Evolutionary conservation across 1,284 basidiomycete species (phyloP).

Genomic region (Ustilago lituana): DNA sequence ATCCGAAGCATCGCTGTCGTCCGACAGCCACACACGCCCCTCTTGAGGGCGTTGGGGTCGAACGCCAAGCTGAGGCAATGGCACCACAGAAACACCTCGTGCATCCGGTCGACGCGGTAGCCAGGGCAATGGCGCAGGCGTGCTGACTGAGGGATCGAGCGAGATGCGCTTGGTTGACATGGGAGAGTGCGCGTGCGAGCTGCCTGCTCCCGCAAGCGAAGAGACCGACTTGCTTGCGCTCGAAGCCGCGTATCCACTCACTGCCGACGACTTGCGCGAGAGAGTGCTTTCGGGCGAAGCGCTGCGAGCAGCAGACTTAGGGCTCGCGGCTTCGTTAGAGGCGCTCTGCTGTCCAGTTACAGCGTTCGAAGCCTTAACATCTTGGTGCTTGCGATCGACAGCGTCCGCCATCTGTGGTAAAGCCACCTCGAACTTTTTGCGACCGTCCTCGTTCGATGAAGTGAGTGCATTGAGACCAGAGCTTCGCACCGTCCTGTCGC

Average conservation of each 20-base stretch:
- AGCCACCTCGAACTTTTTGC: constrained; percentile 19
- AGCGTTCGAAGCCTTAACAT: background rate
- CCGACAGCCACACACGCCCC: constrained; percentile 58
- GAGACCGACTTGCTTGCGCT: constrained; percentile 34
- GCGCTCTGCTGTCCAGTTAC: background rate
- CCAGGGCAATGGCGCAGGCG: constrained; percentile 55
- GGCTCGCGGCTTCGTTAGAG: background rate
- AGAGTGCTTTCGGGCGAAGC: constrained; percentile 32
- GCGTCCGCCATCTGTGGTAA: constrained; percentile 15
- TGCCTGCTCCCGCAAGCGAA: constrained; percentile 22
- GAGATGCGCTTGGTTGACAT: constrained; percentile 28
- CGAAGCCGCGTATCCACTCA: constrained; percentile 30
- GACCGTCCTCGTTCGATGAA: background rate
- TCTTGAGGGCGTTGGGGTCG: constrained; percentile 62
- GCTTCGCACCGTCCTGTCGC: constrained; percentile 36
- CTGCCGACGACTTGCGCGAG: constrained; percentile 34
- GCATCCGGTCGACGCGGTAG: constrained; percentile 64
- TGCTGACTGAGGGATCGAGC: constrained; percentile 53
- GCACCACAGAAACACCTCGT: constrained; percentile 58
- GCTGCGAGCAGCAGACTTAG: constrained; percentile 8
- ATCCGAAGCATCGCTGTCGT: constrained; percentile 47
- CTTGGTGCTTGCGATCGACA: constrained; percentile 4
- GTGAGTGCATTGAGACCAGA: constrained; percentile 7
- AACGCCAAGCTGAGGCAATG: constrained; percentile 60
- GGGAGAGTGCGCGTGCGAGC: constrained; percentile 21